Conservation (phyloP, 495 filamentous ascomycete genomes). For the Neohortaea acidophila region DNA sequence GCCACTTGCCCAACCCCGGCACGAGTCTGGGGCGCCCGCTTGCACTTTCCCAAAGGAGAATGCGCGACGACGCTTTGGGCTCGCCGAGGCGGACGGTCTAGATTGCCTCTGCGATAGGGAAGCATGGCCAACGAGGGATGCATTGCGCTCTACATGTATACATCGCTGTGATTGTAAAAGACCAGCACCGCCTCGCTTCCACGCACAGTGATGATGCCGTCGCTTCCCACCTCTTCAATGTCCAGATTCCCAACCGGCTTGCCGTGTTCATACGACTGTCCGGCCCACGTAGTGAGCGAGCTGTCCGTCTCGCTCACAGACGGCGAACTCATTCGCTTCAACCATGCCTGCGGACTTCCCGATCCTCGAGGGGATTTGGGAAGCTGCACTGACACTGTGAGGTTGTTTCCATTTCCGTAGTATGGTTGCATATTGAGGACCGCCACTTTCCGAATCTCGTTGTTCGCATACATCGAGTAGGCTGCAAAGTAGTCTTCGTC, state of each 20-base stretch:
- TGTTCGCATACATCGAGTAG: not conserved
- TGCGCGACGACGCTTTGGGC: no score
- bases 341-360: not conserved
- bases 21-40: constrained; percentile 15
- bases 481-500: constrained; percentile 1
- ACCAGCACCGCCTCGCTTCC: constrained; percentile 8
- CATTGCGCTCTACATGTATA: not conserved
- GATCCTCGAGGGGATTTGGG: no score
- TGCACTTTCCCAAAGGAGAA: constrained; percentile 4
- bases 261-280: constrained; percentile 1
- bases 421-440: constrained; percentile 2
- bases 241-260: not conserved
- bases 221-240: not conserved
- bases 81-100: not conserved
- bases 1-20: no score
- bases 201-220: not conserved
- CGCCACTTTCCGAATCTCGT: not conserved
- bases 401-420: constrained; percentile 4
- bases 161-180: not conserved
- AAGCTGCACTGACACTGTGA: not conserved
- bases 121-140: not conserved
- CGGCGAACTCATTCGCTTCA: constrained; percentile 2
- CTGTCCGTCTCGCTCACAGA: not conserved
- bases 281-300: not conserved
- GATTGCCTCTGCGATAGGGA: not conserved